Evolutionary conservation across 345 rosid species (phyloP), one percentile per base, ranked within the genome.

Genomic region (Combretum micranthum): DNA sequence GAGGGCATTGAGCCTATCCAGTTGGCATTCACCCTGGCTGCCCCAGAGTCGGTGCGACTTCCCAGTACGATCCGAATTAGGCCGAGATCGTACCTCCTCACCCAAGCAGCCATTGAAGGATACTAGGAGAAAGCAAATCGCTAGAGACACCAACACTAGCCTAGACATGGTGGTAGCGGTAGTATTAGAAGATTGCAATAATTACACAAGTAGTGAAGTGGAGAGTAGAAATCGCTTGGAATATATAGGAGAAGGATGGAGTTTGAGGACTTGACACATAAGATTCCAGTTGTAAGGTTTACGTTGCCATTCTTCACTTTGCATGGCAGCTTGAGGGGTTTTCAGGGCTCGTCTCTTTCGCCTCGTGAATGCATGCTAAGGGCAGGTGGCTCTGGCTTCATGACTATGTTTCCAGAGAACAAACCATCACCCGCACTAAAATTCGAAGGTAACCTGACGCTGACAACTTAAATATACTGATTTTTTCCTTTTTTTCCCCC

Each of bases 21-120:
- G 64, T 52, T 75, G 80, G 66, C 89, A 87, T 68, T 79, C 75
- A 32, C 65, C 56, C 20, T 59, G 71, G 7, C n/a, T n/a, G n/a
- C 62, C 64, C 62, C 52, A 15, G 21, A 12, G 32, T 7, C 32
- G 72, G 20, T n/a, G 12, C 32, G 50, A 51, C 57, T n/a, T 51
- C 4, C 47, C 58, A 64, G 52, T 0, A 63, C 44, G 47, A 43
- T 23, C 19, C 15, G 43, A n/a, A 20, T 23, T 42, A 8, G 42
- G 19, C 10, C 43, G 17, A 15, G 25, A 23, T 16, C 15, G 54
- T n/a, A n/a, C n/a, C 48, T n/a, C 10, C 67, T 46, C 1, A 17
- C 19, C 49, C 32, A 53, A 59, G 64, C 75, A 80, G 56, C 79
- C 71, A 55, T 71, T 60, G 64, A 77, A 60, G 20, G 77, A 32